A percentile compares a stretch with the other conserved stretches of the same genome.
Conservation (phyloP, 1,139 yeast species). For the Hyphopichia pseudoburtonii region DNA sequence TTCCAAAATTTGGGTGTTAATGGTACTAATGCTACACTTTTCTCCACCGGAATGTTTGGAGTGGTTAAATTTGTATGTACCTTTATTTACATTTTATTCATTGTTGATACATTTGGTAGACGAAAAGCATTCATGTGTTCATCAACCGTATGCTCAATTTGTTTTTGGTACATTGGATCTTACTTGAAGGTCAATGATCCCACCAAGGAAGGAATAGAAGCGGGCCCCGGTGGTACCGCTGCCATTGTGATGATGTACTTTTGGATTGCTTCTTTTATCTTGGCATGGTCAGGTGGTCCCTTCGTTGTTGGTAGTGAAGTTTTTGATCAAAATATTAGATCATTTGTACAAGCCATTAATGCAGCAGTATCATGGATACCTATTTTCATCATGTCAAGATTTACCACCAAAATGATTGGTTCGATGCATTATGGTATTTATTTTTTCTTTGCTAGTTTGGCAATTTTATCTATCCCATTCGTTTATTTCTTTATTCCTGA, state of each 20-base stretch:
- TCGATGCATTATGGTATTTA: slow-evolving; percentile 42
- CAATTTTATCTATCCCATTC: slow-evolving; percentile 33
- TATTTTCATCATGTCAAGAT: slow-evolving; percentile 41
- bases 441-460: slow-evolving; percentile 40
- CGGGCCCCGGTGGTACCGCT: slow-evolving; percentile 46
- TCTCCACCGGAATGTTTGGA: slow-evolving; percentile 46
- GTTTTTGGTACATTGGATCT: slow-evolving; percentile 47
- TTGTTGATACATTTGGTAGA: slow-evolving; percentile 41
- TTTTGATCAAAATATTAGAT: slow-evolving; percentile 42
- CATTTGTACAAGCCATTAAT: slow-evolving; percentile 44
- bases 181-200: slow-evolving; percentile 41
- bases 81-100: slow-evolving; percentile 33
- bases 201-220: slow-evolving; percentile 31
- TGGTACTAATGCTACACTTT: slow-evolving; percentile 39
- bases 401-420: slow-evolving; percentile 37
- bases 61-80: slow-evolving; percentile 42
- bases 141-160: slow-evolving; percentile 35
- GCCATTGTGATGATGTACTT: slow-evolving; percentile 46
- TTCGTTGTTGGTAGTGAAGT: slow-evolving; percentile 45
- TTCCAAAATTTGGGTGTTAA: slow-evolving; percentile 40
- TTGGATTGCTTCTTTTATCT: slow-evolving; percentile 44
- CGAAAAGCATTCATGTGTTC: slow-evolving; percentile 40
- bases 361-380: slow-evolving; percentile 47
- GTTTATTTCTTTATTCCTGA: slow-evolving; percentile 40
- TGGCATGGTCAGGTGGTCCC: slow-evolving; percentile 49